Base-by-base conservation (phyloP, 208 protist genomes). In the Borovskyia barvae region DNA sequence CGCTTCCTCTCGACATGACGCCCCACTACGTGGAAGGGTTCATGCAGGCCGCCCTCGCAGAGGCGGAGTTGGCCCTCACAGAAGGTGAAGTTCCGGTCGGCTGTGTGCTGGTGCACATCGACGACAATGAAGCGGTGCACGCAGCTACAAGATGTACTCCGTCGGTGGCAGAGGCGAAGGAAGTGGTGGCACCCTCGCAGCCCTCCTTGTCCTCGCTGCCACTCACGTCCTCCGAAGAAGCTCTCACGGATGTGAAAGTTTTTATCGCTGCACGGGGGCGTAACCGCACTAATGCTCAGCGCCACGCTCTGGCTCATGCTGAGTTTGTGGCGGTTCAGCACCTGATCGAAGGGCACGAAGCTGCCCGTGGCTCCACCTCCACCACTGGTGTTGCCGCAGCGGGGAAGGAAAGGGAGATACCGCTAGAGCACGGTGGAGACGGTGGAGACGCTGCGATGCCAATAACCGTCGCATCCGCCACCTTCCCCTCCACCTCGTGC, bases 51-150 rank as follows among this genome's bases (percentile, higher is more conserved):
- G 90, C 90, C 5, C 72, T 94, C 28, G 28, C 37, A 3, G 82
- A 92, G 37, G 90, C 87, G 0, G 49, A 45, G 25, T 11, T 35
- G 12, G 90, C 90, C 7, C 72, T 94, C 5, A 32, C 1, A 9
- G 74, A 88, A 39, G 84, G 90, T 6, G 96, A 99, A 51, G 97
- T 99, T 3, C 96, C 97, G 0, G 95, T 99, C 11, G 97, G 97
- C 6, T 98, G 96, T 74, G 96, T 98, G 2, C 56, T 98, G 22
- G 94, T 98, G 0, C 42, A 37, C 5, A 8, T 42, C 6, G 29
- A 33, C 5, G 37, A 29, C 28, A 77, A 77, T 33, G 37, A 51
- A n/a, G 17, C 43, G n/a, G 54, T 20, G 0, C 46, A 71, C 37
- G 14, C 33, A n/a, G n/a, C n/a, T n/a, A n/a, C n/a, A 2, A 59